Base-by-base conservation (phyloP, 129 eudicot genomes). In the Erigeron canadensis region DNA sequence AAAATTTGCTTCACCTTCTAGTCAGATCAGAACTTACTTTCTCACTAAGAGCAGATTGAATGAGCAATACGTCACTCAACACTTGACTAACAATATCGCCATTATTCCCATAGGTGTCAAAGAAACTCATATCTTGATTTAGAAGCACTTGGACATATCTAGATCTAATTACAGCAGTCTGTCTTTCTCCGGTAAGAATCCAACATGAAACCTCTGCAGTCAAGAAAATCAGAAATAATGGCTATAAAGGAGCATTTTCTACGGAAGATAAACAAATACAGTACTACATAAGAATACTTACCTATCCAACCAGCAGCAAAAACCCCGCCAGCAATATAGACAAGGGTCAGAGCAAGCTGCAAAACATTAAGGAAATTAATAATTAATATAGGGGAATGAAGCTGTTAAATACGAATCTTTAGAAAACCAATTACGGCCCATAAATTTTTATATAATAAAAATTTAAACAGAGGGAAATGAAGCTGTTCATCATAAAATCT, bases 71-170 rank as follows among this genome's bases (percentile, higher is more conserved):
- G 54, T 94, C 98, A 61, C 98, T 89, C 73, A 94, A 74, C 8
- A 94, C 98, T 86, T 94, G 98, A 85, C 98, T 94, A 67, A 94
- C 98, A 72, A 94, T 94, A 74, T 94, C 98, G 12, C 98, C 98
- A 54, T 94, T 94, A 72, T 94, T 94, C 62, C 98, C 98, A 68
- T 94, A 94, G 54, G 98, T 94, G 76, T 94, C 98, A 62, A 94
- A 94, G 80, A 94, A 94, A 79, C 98, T 94, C 98, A 94, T 94
- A 65, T 89, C 98, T 71, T 94, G 98, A 75, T 89, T 89, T 37
- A 94, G 85, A 79, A 94, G 80, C 64, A 94, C 98, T 81, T 94
- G 89, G 48, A 94, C 98, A 77, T 94, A 94, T 72, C 80, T 89
- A 59, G 98, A 94, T 79, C 98, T 89, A 67, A 94, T 94, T 69